Conservation (phyloP, 2,329 filamentous ascomycete species). For the Dothidotthia symphoricarpi region DNA sequence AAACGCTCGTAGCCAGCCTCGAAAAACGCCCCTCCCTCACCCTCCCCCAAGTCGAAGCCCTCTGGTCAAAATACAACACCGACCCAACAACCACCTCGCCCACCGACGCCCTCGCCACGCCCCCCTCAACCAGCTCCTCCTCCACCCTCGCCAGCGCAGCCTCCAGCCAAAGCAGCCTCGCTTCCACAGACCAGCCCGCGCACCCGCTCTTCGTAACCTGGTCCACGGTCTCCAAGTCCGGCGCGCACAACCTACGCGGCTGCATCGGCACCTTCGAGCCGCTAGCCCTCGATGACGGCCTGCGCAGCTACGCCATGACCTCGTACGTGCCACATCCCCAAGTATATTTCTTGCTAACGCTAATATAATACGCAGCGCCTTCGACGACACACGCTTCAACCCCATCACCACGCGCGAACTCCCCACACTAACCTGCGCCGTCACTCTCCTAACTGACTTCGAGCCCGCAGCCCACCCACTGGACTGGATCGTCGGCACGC, state of each 20-base stretch:
- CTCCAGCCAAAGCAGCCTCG: constrained; percentile 29
- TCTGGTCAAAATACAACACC: constrained; percentile 59
- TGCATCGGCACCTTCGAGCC: constrained; percentile 95
- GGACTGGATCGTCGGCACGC: constrained; percentile 83
- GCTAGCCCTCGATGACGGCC: constrained; percentile 68
- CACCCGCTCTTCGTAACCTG: constrained; percentile 90
- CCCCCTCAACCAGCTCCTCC: constrained; percentile 18
- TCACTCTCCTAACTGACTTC: constrained; percentile 85
- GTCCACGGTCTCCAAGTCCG: constrained; percentile 67
- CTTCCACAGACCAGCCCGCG: constrained; percentile 40
- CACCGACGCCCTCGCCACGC: constrained; percentile 18
- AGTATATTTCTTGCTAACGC: no score
- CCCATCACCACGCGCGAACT: constrained; percentile 52
- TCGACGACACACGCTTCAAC: constrained; percentile 62
- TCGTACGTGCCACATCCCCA: no score
- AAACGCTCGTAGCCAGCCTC: constrained; percentile 74
- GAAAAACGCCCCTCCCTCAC: constrained; percentile 65
- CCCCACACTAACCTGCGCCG: constrained; percentile 44
- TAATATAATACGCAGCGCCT: constrained; percentile 59
- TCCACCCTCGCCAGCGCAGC: constrained; percentile 18
- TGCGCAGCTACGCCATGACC: constrained; percentile 78
- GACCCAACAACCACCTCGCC: constrained; percentile 12
- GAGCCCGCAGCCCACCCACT: constrained; percentile 69
- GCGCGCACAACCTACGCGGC: constrained; percentile 72
- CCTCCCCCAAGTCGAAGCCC: constrained; percentile 67